These are phyloP conservation scores for Colletotrichum australisinense DNA, from an alignment of 2,329 filamentous ascomycete species.

Conservation along the genomic window DNA sequence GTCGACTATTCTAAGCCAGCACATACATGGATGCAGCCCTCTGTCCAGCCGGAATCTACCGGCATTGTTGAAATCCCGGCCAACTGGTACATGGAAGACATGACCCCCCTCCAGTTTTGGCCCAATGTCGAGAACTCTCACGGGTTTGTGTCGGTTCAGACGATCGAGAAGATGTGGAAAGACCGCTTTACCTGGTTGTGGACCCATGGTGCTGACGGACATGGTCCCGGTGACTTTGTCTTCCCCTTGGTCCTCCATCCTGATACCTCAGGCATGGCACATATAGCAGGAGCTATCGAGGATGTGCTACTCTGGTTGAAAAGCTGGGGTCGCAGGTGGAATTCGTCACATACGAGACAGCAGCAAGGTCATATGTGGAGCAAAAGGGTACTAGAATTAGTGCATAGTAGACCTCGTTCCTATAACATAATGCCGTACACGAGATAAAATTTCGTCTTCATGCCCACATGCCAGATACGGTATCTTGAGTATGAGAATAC, in stretches of 20 bases:
- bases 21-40: slow-evolving; percentile 58
- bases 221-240: slow-evolving; percentile 49
- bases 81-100: slow-evolving; percentile 63
- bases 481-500: not conserved
- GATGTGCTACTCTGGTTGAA: slow-evolving; percentile 16
- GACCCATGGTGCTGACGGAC: slow-evolving; percentile 47
- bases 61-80: slow-evolving; percentile 56
- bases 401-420: not conserved
- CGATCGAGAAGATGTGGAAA: slow-evolving; percentile 71
- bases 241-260: slow-evolving; percentile 68
- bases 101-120: slow-evolving; percentile 59
- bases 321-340: slow-evolving; percentile 4
- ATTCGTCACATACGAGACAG: slow-evolving; percentile 11
- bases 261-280: slow-evolving; percentile 70
- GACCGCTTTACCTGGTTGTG: slow-evolving; percentile 69
- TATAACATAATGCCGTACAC: not conserved
- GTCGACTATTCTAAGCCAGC: slow-evolving; percentile 49
- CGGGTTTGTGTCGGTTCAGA: slow-evolving; percentile 67
- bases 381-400: not conserved
- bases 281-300: slow-evolving; percentile 63
- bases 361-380: slow-evolving; percentile 1
- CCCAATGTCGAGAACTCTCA: slow-evolving; percentile 62
- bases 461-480: not conserved
- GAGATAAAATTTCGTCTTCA: not conserved
- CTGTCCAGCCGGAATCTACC: slow-evolving; percentile 37